These are phyloP conservation scores for Solidago caesia DNA, from an alignment of 129 eudicot genomes.

Conservation along the genomic window DNA sequence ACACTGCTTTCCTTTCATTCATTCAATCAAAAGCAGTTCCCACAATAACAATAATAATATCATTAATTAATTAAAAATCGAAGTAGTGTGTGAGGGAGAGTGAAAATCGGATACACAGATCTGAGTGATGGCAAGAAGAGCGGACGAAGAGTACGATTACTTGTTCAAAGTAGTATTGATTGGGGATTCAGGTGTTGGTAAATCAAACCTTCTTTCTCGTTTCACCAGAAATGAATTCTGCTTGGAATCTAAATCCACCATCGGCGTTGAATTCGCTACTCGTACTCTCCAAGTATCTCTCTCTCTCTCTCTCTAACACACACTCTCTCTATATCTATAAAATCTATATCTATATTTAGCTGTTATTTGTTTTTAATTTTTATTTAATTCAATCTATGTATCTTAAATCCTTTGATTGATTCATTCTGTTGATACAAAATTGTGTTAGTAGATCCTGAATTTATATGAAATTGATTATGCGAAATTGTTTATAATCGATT, in stretches of 20 bases:
- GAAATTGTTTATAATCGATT: neutral
- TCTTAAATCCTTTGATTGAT: neutral
- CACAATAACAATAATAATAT: slow-evolving; percentile 12
- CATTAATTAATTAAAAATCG: neutral
- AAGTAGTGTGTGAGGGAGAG: slow-evolving; percentile 10
- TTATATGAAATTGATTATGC: neutral
- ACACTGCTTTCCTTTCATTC: slow-evolving; percentile 6
- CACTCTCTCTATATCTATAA: neutral
- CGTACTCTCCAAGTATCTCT: slow-evolving; percentile 78
- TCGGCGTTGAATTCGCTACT: slow-evolving; percentile 95
- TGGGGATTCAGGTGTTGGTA: slow-evolving; percentile 90
- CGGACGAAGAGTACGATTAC: slow-evolving; percentile 93
- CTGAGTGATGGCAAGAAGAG: slow-evolving; percentile 69
- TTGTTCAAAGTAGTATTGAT: slow-evolving; percentile 83
- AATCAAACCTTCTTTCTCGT: slow-evolving; percentile 79
- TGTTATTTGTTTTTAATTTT: neutral
- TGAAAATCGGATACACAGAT: slow-evolving; percentile 18
- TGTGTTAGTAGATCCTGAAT: slow-evolving; percentile 25
- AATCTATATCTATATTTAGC: neutral
- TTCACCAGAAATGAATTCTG: slow-evolving; percentile 88
- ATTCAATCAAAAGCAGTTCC: slow-evolving; percentile 6
- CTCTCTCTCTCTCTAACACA: neutral
- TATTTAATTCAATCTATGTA: slow-evolving; percentile 3
- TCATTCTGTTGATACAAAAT: neutral
- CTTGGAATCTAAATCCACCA: slow-evolving; percentile 93